A percentile compares a stretch with the other conserved stretches of the same genome.
Evolutionary conservation across 441 rosid species (phyloP).

Genomic region (Dalechampia spathulata): DNA sequence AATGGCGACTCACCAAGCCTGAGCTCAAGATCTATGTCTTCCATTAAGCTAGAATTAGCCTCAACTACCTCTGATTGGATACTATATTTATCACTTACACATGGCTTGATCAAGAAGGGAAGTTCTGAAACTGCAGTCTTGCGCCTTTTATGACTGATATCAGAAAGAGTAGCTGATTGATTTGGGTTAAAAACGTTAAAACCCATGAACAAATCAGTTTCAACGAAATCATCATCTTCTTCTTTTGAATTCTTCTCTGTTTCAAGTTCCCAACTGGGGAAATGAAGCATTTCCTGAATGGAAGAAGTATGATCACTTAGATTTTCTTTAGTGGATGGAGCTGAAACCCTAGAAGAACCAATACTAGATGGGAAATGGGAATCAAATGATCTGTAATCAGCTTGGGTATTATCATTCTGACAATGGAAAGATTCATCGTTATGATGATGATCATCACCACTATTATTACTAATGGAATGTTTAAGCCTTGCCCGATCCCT

Average conservation of each 20-base stretch:
- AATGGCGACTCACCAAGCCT: constrained; percentile 60
- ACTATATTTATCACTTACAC: constrained; percentile 15
- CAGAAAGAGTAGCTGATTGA: constrained; percentile 7
- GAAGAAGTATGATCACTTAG: constrained; percentile 6
- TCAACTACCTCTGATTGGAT: constrained; percentile 25
- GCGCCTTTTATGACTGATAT: constrained; percentile 26
- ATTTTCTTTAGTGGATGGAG: constrained; percentile 17
- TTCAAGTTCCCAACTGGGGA: constrained; percentile 5
- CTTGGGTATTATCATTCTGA: constrained; percentile 14
- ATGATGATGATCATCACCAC: constrained; percentile 12
- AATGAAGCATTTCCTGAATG: constrained; percentile 11
- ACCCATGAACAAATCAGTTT: constrained; percentile 42
- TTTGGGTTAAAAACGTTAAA: constrained; percentile 13
- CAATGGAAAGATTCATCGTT: constrained; percentile 12
- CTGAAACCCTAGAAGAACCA: constrained; percentile 31
- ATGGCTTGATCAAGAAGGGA: constrained; percentile 19
- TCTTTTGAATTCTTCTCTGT: constrained; percentile 7
- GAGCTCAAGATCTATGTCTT: constrained; percentile 89
- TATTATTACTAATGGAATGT: constrained; percentile 35
- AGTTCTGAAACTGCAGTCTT: constrained; percentile 20
- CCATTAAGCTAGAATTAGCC: constrained; percentile 29
- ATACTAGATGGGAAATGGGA: constrained; percentile 5
- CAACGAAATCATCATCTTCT: constrained; percentile 21
- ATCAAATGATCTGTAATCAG: constrained; percentile 6
- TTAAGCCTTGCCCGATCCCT: constrained; percentile 91